Evolutionary conservation across 2,329 filamentous ascomycete genomes (phyloP).

Genomic region (Massarina eburnea): DNA sequence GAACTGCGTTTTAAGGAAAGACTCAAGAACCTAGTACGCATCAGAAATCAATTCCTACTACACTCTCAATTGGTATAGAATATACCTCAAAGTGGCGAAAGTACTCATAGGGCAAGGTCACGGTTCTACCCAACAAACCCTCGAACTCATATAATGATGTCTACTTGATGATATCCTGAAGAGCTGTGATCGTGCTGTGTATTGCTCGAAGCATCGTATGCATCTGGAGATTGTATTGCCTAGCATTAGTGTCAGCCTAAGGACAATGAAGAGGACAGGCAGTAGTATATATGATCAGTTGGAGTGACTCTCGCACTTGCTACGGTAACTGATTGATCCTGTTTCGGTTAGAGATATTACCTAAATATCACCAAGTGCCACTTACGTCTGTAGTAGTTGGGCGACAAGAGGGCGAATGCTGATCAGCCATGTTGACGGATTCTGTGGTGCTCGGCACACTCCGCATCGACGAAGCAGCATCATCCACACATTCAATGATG

Average conservation of each 20-base stretch:
- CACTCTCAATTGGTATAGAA: neutral
- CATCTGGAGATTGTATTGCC: slow-evolving; percentile 1
- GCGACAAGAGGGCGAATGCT: neutral
- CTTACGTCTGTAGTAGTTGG: neutral
- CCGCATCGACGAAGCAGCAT: neutral
- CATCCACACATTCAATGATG: neutral
- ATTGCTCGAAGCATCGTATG: slow-evolving; percentile 5
- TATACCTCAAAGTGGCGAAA: slow-evolving; percentile 6
- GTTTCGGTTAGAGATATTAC: neutral
- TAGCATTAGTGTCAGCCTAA: neutral
- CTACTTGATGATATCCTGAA: neutral
- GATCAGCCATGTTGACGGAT: neutral
- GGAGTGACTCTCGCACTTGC: slow-evolving; percentile 1
- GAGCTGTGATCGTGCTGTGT: slow-evolving; percentile 1
- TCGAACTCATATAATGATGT: slow-evolving; percentile 5
- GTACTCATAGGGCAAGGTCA: slow-evolving; percentile 6
- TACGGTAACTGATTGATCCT: slow-evolving; percentile 1
- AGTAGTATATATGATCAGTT: neutral
- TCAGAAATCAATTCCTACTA: neutral
- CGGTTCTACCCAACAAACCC: slow-evolving; percentile 1
- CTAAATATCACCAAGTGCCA: too few species aligned
- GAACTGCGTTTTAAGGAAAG: slow-evolving; percentile 2
- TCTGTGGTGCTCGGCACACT: neutral
- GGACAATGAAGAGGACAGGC: neutral
- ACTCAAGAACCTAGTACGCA: neutral